Base-by-base conservation (phyloP, 768 basidiomycete genomes). In the Xerocomellus dryophilus region DNA sequence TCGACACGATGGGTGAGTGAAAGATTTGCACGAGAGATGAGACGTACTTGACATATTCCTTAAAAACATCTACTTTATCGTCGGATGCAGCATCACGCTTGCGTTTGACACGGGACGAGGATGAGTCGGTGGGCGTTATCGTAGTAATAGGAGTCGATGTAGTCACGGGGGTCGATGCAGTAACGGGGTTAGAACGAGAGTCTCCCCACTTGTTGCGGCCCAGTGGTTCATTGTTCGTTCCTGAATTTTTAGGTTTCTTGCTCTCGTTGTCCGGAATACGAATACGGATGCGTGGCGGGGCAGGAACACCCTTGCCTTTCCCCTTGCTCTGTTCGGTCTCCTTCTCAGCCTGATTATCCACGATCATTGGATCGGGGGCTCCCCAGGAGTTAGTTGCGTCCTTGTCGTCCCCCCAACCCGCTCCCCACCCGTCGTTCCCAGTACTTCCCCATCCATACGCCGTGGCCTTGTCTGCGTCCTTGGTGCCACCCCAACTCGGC, bases 11-110 rank as follows among this genome's bases (percentile, higher is more conserved):
- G 12, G 3, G 41, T 58, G 21, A 61, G 50, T 31, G 7, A 23
- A 11, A 3, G 7, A 8, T 21, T 29, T 32, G 36, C 23, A 20
- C 25, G 36, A 2, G 32, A 39, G 31, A 42, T 10, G 21, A 35
- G 50, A 53, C 70, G 8, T 54, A 70, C 69, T 61, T 70, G 47
- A 67, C 17, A 45, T 67, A 69, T 51, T 71, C 69, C 38, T 58
- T 72, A 9, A 70, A 67, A 11, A 52, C 11, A 9, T 66, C 64
- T 21, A 47, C 5, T 39, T 63, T 66, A 2, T 66, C 63, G 17
- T 68, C 70, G 29, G 47, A 39, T 5, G 43, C 53, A 35, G 14
- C 41, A 23, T 57, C 68, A 5, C 48, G 60, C 57, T 70, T 70
- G 35, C 68, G 69, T 51, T 70, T 70, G 36, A 34, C 50, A 29